Percentiles rank a stretch among this genome's conserved stretches.
phyloP scores from a whole-genome alignment of 768 basidiomycete species.

The Saitozyma sp. region DNA sequence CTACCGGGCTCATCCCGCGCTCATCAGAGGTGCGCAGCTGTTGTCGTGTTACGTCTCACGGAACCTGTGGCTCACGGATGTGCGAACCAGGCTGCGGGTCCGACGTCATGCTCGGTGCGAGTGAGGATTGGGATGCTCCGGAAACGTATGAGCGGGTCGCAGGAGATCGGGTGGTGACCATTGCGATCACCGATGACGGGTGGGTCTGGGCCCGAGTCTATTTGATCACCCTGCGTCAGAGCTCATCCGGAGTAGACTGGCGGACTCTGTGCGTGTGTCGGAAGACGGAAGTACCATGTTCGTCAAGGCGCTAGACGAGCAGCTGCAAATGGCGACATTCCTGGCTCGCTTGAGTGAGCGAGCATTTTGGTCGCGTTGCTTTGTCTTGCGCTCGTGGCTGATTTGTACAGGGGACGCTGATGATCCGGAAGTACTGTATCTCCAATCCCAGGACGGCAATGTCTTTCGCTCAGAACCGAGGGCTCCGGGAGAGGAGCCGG shows the following conservation, averaged over 20 bases:
- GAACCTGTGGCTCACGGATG: neutral
- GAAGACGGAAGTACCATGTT: constrained; percentile 67
- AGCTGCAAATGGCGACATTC: constrained; percentile 62
- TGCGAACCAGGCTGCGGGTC: constrained; percentile 2
- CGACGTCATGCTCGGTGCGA: constrained; percentile 36
- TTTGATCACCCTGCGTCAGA: constrained; percentile 15
- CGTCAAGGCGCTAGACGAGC: constrained; percentile 68
- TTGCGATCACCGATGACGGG: constrained; percentile 85
- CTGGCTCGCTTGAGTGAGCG: constrained; percentile 6
- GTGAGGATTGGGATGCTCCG: constrained; percentile 62
- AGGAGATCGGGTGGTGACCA: constrained; percentile 62
- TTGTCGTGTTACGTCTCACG: too few relatives aligned
- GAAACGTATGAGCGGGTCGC: constrained; percentile 60
- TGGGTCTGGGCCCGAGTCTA: constrained; percentile 49
- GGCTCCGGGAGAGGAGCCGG: constrained; percentile 44
- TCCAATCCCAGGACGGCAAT: constrained; percentile 93
- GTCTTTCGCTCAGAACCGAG: constrained; percentile 56
- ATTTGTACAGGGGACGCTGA: constrained; percentile 16
- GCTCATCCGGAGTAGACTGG: constrained; percentile 58
- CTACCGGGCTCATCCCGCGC: constrained; percentile 68
- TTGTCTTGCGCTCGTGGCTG: neutral
- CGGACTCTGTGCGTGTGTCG: constrained; percentile 66
- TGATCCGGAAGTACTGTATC: constrained; percentile 60
- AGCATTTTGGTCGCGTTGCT: neutral
- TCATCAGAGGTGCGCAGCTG: constrained; percentile 62